These are phyloP conservation scores for Clausena lansium DNA, from an alignment of 345 rosid genomes.

Conservation along the genomic window DNA sequence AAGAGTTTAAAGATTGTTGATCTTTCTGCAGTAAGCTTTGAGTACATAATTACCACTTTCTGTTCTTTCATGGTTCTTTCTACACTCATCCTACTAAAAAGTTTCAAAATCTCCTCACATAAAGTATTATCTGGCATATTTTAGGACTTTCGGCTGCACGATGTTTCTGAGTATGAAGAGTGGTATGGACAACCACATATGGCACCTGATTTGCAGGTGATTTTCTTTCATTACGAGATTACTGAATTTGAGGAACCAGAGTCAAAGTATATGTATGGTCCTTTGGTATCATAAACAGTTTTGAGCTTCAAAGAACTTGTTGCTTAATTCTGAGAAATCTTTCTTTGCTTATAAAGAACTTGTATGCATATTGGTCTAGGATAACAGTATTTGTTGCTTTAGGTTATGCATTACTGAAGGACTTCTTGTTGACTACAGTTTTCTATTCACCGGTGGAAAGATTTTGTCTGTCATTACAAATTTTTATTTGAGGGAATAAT, in stretches of 20 bases:
- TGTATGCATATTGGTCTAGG: background rate
- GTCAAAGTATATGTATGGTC: background rate
- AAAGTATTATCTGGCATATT: background rate
- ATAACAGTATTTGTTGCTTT: background rate
- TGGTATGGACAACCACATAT: conserved; percentile 97
- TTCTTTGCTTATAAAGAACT: background rate
- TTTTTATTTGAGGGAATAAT: background rate
- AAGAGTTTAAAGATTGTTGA: conserved; percentile 72
- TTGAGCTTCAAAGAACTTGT: background rate
- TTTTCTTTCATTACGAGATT: background rate
- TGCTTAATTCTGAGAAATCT: background rate
- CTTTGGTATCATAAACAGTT: background rate
- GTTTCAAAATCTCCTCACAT: conserved; percentile 14
- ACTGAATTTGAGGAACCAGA: background rate
- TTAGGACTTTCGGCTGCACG: conserved; percentile 73
- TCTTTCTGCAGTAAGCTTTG: conserved; percentile 82
- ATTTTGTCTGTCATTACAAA: background rate
- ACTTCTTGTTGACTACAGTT: background rate
- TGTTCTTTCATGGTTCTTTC: conserved; percentile 5
- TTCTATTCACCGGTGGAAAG: background rate
- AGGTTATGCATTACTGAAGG: background rate
- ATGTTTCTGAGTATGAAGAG: conserved; percentile 78
- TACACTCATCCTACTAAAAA: background rate
- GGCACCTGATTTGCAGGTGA: conserved; percentile 85
- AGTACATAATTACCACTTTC: background rate